Conservation (phyloP, 352 stramenopile genomes). For the Phytophthora colocasiae region DNA sequence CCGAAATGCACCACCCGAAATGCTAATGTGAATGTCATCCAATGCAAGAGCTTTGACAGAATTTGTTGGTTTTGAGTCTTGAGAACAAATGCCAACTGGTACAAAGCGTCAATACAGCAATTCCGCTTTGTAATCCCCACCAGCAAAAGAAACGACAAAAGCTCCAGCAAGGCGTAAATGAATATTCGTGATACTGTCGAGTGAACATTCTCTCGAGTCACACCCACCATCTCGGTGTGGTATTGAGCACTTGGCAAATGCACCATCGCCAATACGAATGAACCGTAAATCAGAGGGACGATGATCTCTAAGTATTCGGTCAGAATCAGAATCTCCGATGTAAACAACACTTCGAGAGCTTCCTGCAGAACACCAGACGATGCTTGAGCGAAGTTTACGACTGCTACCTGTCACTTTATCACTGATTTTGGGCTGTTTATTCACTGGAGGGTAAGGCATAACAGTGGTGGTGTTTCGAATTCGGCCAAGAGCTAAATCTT, state of each 20-base stretch:
- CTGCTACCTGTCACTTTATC: not conserved
- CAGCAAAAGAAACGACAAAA: not conserved
- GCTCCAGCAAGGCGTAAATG: not conserved
- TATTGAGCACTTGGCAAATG: not conserved
- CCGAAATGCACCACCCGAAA: not conserved
- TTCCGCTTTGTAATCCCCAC: not conserved
- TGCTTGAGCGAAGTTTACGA: not conserved
- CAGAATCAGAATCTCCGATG: not conserved
- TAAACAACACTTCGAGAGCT: not conserved
- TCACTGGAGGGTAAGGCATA: not conserved
- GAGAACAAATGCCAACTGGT: not conserved
- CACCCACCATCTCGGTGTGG: not conserved
- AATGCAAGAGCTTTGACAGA: not conserved
- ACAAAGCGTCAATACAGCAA: not conserved
- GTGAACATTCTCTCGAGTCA: not conserved
- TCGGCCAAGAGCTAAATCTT: not conserved
- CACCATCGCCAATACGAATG: not conserved
- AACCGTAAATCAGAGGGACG: not conserved
- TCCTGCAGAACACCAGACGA: not conserved
- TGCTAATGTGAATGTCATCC: not conserved
- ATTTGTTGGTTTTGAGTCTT: not conserved
- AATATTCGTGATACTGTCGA: not conserved
- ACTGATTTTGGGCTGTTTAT: not conserved
- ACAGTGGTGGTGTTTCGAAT: not conserved
- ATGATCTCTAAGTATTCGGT: not conserved